These are phyloP conservation scores for Mortierella hygrophila DNA, from an alignment of 192 early-diverging fungal genomes.

Conservation along the genomic window DNA sequence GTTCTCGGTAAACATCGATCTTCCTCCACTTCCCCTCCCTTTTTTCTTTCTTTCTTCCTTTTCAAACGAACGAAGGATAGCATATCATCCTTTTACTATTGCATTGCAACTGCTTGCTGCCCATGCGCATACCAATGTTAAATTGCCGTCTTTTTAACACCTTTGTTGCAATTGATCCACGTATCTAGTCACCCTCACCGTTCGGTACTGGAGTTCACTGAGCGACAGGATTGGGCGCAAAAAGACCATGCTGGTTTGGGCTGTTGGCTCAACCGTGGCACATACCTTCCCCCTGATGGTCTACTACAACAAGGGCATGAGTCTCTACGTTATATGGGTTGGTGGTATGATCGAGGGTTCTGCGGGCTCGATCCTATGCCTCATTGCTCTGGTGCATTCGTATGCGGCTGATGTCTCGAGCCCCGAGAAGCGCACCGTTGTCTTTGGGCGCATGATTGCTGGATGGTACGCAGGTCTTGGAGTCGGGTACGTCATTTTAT, in stretches of 20 bases:
- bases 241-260: conserved; percentile 23
- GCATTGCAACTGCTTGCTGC: too few species aligned
- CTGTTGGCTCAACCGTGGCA: background rate
- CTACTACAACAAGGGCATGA: conserved; percentile 30
- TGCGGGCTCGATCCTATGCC: conserved; percentile 15
- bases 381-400: conserved; percentile 33
- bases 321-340: conserved; percentile 26
- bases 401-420: conserved; percentile 39
- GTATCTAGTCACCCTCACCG: conserved; percentile 20
- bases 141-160: too few species aligned
- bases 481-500: conserved; percentile 26
- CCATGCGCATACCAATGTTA: too few species aligned
- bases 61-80: background rate
- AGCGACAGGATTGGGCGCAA: conserved; percentile 42
- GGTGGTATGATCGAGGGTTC: conserved; percentile 27
- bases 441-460: conserved; percentile 37
- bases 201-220: conserved; percentile 34
- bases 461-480: conserved; percentile 36
- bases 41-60: background rate
- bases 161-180: background rate
- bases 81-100: background rate
- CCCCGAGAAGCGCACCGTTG: conserved; percentile 28
- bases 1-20: conserved; percentile 9
- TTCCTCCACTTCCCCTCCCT: background rate
- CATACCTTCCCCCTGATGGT: conserved; percentile 17